Evolutionary conservation across 2,329 filamentous ascomycete species (phyloP), one percentile per base, ranked within the genome.

Genomic region (Septoria linicola): DNA sequence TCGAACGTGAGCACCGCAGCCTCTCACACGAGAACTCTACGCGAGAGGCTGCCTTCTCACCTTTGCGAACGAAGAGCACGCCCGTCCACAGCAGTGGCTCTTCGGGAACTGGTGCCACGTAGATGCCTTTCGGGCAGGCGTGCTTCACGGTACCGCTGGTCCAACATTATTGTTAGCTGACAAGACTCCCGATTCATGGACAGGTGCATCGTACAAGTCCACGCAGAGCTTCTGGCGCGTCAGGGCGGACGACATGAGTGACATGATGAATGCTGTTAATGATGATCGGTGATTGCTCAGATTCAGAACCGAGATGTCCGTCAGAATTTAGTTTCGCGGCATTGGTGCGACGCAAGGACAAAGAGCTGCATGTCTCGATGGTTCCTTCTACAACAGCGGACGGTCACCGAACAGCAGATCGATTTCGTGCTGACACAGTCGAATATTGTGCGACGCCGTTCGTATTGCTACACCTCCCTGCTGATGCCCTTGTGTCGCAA

Each of bases 21-120:
- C 21, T 20, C 17, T 16, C 37, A 40, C 23, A 2, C 36, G 5
- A 19, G 19, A 19, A 20, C 27, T 39, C 23, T 37, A 47, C 21
- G 30, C 21, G 14, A n/a, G n/a, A n/a, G n/a, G n/a, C 4, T 36
- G 36, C 36, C 8, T 42, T 31, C 53, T 59, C 75, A 93, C 92
- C 92, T 76, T 88, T 85, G 50, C 89, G 87, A 56, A 96, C 83
- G 68, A 97, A 97, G 21, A 97, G 77, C 16, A 95, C 87, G n/a
- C 89, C 91, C 25, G 85, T 86, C 92, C 92, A 97, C 41, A 90
- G 74, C 13, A 83, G 83, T 14, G 88, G 83, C 66, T 96, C 86
- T 19, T 87, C 87, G 0, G 89, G 88, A 21, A 87, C 88, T 53
- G 96, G 80, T 68, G 81, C 88, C 70, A 96, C 81, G 72, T 93